A percentile compares a stretch with the other conserved stretches of the same genome.
phyloP scores from a whole-genome alignment of 345 rosid species.

The Salix caprea region DNA sequence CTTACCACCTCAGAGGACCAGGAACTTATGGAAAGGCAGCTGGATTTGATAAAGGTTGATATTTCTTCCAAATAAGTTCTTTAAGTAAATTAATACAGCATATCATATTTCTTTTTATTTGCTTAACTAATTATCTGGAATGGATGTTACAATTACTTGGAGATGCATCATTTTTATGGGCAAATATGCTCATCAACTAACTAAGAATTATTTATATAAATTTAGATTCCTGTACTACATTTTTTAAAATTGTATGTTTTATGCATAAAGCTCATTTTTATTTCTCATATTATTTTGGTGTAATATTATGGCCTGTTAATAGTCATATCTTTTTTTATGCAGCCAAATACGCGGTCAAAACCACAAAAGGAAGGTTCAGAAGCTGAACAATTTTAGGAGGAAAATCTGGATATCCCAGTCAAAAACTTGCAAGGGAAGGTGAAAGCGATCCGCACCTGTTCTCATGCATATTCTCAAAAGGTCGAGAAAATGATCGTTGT shows the following conservation, averaged over 20 bases:
- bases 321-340: slow-evolving; percentile 23
- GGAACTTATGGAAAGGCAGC: slow-evolving; percentile 86
- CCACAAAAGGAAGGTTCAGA: slow-evolving; percentile 94
- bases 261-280: not conserved
- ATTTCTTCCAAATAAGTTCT: slow-evolving; percentile 5
- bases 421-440: slow-evolving; percentile 64
- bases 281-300: slow-evolving; percentile 8
- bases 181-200: not conserved
- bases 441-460: slow-evolving; percentile 86
- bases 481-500: slow-evolving; percentile 27
- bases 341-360: slow-evolving; percentile 83
- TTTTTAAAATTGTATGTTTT: not conserved
- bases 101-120: not conserved
- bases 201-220: not conserved
- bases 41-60: slow-evolving; percentile 87
- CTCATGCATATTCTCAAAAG: slow-evolving; percentile 66
- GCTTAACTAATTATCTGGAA: not conserved
- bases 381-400: slow-evolving; percentile 75
- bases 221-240: not conserved
- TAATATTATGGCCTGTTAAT: not conserved
- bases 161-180: not conserved
- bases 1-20: slow-evolving; percentile 68
- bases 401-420: slow-evolving; percentile 73
- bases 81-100: not conserved
- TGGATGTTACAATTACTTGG: not conserved